Base-by-base conservation (phyloP, 2,329 filamentous ascomycete genomes). In the Cercospora beticola region DNA sequence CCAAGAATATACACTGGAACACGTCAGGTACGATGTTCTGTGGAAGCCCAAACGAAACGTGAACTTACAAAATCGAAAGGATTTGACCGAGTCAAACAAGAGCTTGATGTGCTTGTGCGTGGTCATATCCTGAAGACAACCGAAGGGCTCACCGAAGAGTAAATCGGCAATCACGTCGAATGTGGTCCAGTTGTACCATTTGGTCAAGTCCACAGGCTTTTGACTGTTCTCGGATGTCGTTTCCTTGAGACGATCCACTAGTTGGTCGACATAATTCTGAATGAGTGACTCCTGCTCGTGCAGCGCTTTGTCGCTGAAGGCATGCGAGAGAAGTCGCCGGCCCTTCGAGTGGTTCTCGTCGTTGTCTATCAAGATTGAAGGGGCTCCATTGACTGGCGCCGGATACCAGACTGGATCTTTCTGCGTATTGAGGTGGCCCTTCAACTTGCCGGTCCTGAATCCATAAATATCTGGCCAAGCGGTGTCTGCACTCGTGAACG, bases 381-480 rank as follows among this genome's bases (percentile, higher is more conserved):
- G 72, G 1, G 68, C 71, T 5, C 76, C 76, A 54, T 79, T 79
- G 14, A 73, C n/a, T 0, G 79, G 76, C 9, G 56, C 65, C 4
- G 76, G 67, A 52, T 76, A 81, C 79, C 79, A 81, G 0, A 72
- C 71, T 0, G 66, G 73, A 60, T 82, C 74, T 62, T 83, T 83
- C 6, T 77, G 70, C 60, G 79, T 79, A 21, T 78, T 68, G 16
- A 71, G 65, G 1, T 78, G 76, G 30, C 67, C 78, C 75, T 74
- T 80, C 73, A 72, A 36, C 66, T 79, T 80, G 23, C 79, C 79
- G 0, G 74, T 74, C 7, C 74, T 70, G 59, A 74, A 74, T 23
- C 81, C 81, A 69, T 82, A 83, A 40, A 83, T 81, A 30, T 83
- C 82, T 60, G 77, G 77, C 78, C 79, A 83, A 1, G 81, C 80